phyloP scores from a whole-genome alignment of 495 filamentous ascomycete species.

The Penicillium chermesinum region DNA sequence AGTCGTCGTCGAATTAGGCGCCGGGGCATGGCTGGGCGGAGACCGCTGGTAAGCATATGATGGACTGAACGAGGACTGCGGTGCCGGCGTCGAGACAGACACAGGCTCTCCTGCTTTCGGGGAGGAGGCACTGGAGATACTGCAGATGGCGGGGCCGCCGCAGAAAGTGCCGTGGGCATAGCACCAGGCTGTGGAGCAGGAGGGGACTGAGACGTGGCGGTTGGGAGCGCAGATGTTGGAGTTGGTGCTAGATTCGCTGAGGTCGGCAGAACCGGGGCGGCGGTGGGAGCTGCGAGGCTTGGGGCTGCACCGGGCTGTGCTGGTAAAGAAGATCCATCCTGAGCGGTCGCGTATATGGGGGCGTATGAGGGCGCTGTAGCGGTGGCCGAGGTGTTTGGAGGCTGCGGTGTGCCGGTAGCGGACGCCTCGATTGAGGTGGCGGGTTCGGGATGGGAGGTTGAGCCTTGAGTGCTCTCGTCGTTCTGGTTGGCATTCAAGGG shows the following conservation, averaged over 20 bases:
- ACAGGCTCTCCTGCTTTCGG: slow-evolving; percentile 47
- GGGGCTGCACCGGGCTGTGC: slow-evolving; percentile 41
- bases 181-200: slow-evolving; percentile 61
- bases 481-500: slow-evolving; percentile 48
- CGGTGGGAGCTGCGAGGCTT: slow-evolving; percentile 20
- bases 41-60: slow-evolving; percentile 17
- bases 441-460: slow-evolving; percentile 37
- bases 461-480: slow-evolving; percentile 12
- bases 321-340: slow-evolving; percentile 16
- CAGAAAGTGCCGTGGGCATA: slow-evolving; percentile 30
- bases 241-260: slow-evolving; percentile 6
- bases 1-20: slow-evolving; percentile 37
- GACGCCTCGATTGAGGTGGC: slow-evolving; percentile 26
- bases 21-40: slow-evolving; percentile 8
- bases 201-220: slow-evolving; percentile 25
- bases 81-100: slow-evolving; percentile 27
- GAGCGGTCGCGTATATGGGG: slow-evolving; percentile 44
- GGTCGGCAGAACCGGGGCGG: slow-evolving; percentile 15
- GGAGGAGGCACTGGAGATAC: slow-evolving; percentile 44
- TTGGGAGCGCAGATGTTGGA: slow-evolving; percentile 19
- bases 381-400: slow-evolving; percentile 23
- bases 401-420: slow-evolving; percentile 14
- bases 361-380: slow-evolving; percentile 36
- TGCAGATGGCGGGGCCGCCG: slow-evolving; percentile 16
- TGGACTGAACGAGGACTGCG: slow-evolving; percentile 17